These are phyloP conservation scores for Jamesozyma lodderae DNA, from an alignment of 805 yeast species.

Conservation along the genomic window DNA sequence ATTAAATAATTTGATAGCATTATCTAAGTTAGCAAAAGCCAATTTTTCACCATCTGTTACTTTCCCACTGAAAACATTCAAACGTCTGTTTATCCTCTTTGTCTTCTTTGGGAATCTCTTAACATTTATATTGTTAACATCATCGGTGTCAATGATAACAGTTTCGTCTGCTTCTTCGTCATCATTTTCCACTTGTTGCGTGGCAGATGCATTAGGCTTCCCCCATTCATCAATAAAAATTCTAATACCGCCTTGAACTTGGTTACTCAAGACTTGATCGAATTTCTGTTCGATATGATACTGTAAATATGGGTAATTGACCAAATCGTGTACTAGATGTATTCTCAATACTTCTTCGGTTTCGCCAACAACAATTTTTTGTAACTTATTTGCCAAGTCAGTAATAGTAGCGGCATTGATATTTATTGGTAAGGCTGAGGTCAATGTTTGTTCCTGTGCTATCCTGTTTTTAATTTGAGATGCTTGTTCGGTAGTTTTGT, in stretches of 20 bases:
- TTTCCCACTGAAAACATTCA: conserved; percentile 70
- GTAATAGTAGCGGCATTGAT: conserved; percentile 18
- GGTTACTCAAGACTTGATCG: conserved; percentile 51
- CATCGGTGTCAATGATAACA: conserved; percentile 1
- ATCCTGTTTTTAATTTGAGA: conserved; percentile 32
- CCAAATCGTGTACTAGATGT: conserved; percentile 59
- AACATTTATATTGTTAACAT: background rate
- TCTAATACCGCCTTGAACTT: conserved; percentile 70
- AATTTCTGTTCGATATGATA: conserved; percentile 42
- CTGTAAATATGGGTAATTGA: conserved; percentile 38
- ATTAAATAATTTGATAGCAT: conserved; percentile 43
- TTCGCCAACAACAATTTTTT: conserved; percentile 29
- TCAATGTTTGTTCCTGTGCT: conserved; percentile 28
- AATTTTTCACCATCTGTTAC: conserved; percentile 79
- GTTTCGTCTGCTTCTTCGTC: background rate
- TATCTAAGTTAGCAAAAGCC: conserved; percentile 78
- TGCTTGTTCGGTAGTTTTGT: conserved; percentile 42
- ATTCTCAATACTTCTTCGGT: conserved; percentile 50
- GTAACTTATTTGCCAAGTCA: conserved; percentile 28
- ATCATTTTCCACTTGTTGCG: background rate
- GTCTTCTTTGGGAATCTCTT: background rate
- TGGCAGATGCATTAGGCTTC: conserved; percentile 19
- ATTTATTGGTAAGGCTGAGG: conserved; percentile 22
- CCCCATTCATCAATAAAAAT: conserved; percentile 48
- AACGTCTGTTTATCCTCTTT: conserved; percentile 30